Evolutionary conservation across 2,329 filamentous ascomycete species (phyloP), one percentile per base, ranked within the genome.

Genomic region (Phoma sp.): DNA sequence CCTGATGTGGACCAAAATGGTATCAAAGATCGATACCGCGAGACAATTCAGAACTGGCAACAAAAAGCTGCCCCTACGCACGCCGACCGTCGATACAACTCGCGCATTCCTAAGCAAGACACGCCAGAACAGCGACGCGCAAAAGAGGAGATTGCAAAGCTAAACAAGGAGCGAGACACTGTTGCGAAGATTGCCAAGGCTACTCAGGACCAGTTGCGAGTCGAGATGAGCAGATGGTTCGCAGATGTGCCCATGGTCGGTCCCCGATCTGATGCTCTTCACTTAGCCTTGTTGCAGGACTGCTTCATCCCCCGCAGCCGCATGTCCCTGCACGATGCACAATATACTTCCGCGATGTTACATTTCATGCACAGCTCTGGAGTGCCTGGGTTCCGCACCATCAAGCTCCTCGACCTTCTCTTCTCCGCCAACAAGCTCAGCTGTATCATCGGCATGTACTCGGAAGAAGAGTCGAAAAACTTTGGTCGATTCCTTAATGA

Each of bases 401-500:
- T 94, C 76, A 88, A 90, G 27, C 79, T 99, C 2, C 88, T 96
- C 64, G 90, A 93, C 61, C 86, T 90, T 15, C 81, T 99, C 0
- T 96, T 99, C 77, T 88, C 87, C 65, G 86, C 92, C 54, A 92
- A 96, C 68, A 84, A 90, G 53, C 81, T 98, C 17, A 87, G 90
- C 2, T 84, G 88, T 8, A 83, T 97, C 45, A 92, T 99, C 52
- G 97, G 96, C 73, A 87, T 89, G 43, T 96, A 90, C 72, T 96
- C 93, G 0, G 88, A 94, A 22, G 88, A 92, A 51, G 96, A 99
- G 76, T 91, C 92, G 0, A 91, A 96, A 73, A 92, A 96, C 63
- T 80, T 99, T n/a, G 95, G 92, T 12, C 90, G 91, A 22, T 98
- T 99, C 74, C 78, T 99, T 50, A 91, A 89, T 68, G 87, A 94